Percentiles rank a stretch among this genome's conserved stretches.
phyloP scores from a whole-genome alignment of 148 eudicot species.

The Vaccinium vitisidaea region DNA sequence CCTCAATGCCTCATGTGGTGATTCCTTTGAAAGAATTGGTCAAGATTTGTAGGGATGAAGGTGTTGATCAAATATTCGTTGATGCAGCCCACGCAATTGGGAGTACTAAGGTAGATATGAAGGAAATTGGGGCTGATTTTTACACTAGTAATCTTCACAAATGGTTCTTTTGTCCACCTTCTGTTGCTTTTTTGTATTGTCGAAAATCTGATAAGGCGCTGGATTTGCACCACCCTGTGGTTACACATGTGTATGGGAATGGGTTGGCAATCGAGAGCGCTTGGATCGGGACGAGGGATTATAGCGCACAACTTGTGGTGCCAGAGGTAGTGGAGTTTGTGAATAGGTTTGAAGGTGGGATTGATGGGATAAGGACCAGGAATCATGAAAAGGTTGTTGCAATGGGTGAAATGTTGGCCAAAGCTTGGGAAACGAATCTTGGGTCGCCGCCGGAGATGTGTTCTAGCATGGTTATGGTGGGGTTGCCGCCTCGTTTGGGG shows the following conservation, averaged over 20 bases:
- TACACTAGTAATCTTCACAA: conserved; percentile 91
- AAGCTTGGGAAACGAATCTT: conserved; percentile 76
- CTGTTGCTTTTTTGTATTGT: conserved; percentile 82
- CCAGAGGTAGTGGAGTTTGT: conserved; percentile 77
- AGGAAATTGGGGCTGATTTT: conserved; percentile 85
- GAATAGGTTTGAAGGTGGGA: conserved; percentile 81
- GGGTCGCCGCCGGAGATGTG: conserved; percentile 84
- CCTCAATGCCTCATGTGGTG: conserved; percentile 88
- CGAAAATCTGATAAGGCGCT: conserved; percentile 29
- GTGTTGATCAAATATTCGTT: conserved; percentile 74
- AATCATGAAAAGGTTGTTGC: conserved; percentile 77
- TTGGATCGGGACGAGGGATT: conserved; percentile 91
- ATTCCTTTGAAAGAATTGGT: conserved; percentile 80
- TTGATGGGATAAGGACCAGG: conserved; percentile 78
- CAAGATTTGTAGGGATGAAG: conserved; percentile 69
- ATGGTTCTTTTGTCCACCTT: conserved; percentile 88
- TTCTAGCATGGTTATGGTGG: conserved; percentile 86
- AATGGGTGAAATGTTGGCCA: conserved; percentile 75
- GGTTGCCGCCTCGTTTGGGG: conserved; percentile 66
- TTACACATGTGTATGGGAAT: conserved; percentile 82
- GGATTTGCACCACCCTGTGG: conserved; percentile 77
- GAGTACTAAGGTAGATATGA: conserved; percentile 56
- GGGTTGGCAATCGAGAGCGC: conserved; percentile 82
- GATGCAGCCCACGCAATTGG: conserved; percentile 94
- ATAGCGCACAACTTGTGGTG: conserved; percentile 75